Conservation (phyloP, 768 basidiomycete genomes). For the Plicaturopsis crispa region DNA sequence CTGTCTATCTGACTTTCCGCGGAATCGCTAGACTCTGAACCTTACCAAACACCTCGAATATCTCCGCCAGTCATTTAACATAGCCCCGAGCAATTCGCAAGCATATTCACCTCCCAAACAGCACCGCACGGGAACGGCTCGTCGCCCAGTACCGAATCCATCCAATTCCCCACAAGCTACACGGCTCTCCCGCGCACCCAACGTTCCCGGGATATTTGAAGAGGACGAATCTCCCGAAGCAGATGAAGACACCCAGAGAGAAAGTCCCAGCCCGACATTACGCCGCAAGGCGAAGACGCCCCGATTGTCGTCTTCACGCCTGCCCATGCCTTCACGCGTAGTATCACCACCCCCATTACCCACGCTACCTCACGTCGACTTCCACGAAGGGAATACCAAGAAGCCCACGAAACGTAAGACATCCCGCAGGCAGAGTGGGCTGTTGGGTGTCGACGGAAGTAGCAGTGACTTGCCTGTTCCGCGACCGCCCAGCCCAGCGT, state of each 20-base stretch:
- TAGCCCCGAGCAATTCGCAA: constrained; percentile 21
- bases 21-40: constrained; percentile 35
- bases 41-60: constrained; percentile 60
- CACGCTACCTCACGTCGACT: no score
- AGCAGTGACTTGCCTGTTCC: constrained; percentile 33
- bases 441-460: constrained; percentile 36
- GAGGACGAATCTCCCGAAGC: constrained; percentile 53
- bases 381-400: no score
- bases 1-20: constrained; percentile 7
- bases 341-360: constrained; percentile 14
- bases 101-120: constrained; percentile 26
- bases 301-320: constrained; percentile 38
- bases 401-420: constrained; percentile 19
- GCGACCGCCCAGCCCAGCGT: constrained; percentile 60
- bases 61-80: constrained; percentile 56
- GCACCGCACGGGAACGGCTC: constrained; percentile 35
- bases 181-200: constrained; percentile 59
- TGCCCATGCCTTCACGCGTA: constrained; percentile 40
- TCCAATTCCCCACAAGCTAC: constrained; percentile 39
- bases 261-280: constrained; percentile 26
- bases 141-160: constrained; percentile 35
- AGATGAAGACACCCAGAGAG: constrained; percentile 32
- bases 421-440: constrained; percentile 38
- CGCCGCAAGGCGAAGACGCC: constrained; percentile 37
- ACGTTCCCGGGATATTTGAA: constrained; percentile 58